phyloP scores from a whole-genome alignment of 495 filamentous ascomycete species.

The Penicillium paradoxum region DNA sequence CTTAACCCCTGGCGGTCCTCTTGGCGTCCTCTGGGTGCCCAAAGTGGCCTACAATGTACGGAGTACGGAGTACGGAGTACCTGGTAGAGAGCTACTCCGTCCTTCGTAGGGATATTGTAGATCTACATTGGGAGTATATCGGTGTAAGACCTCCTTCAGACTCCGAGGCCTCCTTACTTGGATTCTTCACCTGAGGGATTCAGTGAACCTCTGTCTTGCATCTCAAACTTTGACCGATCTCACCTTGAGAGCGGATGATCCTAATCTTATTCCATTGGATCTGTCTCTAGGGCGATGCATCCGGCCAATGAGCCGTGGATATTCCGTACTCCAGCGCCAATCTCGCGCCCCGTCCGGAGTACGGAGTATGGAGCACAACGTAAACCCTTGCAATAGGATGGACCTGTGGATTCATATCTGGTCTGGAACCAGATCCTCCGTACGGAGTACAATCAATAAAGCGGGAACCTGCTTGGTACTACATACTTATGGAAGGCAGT shows the following conservation, averaged over 20 bases:
- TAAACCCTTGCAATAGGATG: neutral
- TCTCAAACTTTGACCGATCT: neutral
- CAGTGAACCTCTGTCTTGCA: neutral
- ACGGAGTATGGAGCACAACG: neutral
- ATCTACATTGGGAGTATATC: too few species aligned
- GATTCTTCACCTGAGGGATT: neutral
- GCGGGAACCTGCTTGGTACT: neutral
- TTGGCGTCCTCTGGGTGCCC: neutral
- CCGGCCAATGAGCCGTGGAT: neutral
- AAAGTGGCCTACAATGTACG: too few species aligned
- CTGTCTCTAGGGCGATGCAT: neutral
- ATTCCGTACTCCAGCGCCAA: neutral
- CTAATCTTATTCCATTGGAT: neutral
- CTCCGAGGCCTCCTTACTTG: neutral
- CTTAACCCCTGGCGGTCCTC: neutral
- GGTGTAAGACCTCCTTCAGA: too few species aligned
- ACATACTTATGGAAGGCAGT: neutral
- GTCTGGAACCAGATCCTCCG: neutral
- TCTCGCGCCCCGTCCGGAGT: neutral
- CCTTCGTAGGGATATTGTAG: too few species aligned
- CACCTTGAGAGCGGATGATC: conserved; percentile 5
- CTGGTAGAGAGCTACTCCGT: too few species aligned
- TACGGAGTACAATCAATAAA: neutral
- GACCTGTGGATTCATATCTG: neutral
- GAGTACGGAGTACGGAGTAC: too few species aligned